Evolutionary conservation across 2,329 filamentous ascomycete genomes (phyloP), one percentile per base, ranked within the genome.

Genomic region (Penicillium concentricum): DNA sequence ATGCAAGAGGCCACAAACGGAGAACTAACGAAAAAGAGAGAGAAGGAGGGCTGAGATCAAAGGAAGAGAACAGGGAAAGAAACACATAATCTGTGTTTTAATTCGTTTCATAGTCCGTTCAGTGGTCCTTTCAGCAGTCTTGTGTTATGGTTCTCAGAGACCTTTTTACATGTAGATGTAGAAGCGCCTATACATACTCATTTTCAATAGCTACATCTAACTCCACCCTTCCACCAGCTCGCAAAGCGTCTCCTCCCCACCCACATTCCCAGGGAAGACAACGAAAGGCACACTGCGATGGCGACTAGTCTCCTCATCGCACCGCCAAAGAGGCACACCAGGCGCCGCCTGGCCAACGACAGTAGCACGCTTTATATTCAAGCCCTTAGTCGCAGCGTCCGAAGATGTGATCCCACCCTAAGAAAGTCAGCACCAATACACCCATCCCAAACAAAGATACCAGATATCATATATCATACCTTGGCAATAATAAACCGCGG

Each of bases 201-300:
- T n/a, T 32, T 28, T n/a, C 12, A 20, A 45, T 13, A 2, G 7
- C 8, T 10, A 39, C 7, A 30, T 46, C 41, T 54, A 70, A 46
- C 59, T 65, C 75, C 76, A 78, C 3, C 70, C 68, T 53, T 71
- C 70, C 12, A 82, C 80, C 18, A 83, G 59, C 5, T 81, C 76
- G 46, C 71, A 75, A 35, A 83, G 64, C 1, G 80, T 80, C 37
- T 75, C 69, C 20, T 79, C 75, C n/a, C 71, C 73, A 1, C 82
- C 83, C 2, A 85, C 82, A 67, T 85, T 85, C 0, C 82, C 83
- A 0, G 82, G 83, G 51, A 85, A 85, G 0, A 85, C 82, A 2
- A 85, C 79, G 64, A 83, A 85, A 0, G 82, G 81, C 12, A 85
- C 68, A 1, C 79, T 80, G 0, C 73, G 72, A 70, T 79, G 81